Conservation (phyloP, 2,329 filamentous ascomycete genomes). For the Penicillium sp. region DNA sequence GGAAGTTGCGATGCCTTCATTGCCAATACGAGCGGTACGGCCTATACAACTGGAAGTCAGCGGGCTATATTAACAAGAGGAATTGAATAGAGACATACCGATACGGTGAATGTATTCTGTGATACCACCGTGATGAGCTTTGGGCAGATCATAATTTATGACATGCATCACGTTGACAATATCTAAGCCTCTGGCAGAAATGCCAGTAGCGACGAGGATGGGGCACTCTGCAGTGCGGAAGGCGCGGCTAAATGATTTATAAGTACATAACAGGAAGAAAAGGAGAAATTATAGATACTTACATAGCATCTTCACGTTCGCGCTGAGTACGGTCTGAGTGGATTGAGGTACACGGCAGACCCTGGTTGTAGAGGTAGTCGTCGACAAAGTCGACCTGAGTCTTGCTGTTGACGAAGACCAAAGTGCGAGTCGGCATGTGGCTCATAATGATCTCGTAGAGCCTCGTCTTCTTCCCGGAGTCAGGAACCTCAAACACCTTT, state of each 20-base stretch:
- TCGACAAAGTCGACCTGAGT: conserved; percentile 77
- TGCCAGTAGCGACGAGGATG: conserved; percentile 81
- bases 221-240: conserved; percentile 76
- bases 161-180: conserved; percentile 85
- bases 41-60: conserved; percentile 49
- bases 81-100: conserved; percentile 55
- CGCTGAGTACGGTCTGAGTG: conserved; percentile 83
- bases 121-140: conserved; percentile 74
- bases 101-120: conserved; percentile 94
- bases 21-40: conserved; percentile 90
- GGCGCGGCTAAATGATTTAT: conserved; percentile 54
- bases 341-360: conserved; percentile 81
- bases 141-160: conserved; percentile 89
- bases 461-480: conserved; percentile 71
- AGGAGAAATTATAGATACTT: conserved; percentile 32
- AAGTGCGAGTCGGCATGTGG: conserved; percentile 71
- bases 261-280: not conserved
- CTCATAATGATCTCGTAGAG: conserved; percentile 72
- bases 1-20: conserved; percentile 80
- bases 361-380: conserved; percentile 79
- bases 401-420: conserved; percentile 89
- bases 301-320: conserved; percentile 89
- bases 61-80: not conserved
- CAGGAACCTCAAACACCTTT: conserved; percentile 54
- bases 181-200: conserved; percentile 86